A percentile compares a stretch with the other conserved stretches of the same genome.
phyloP scores from a whole-genome alignment of 2,329 filamentous ascomycete genomes.

The Delphinella strobiligena region DNA sequence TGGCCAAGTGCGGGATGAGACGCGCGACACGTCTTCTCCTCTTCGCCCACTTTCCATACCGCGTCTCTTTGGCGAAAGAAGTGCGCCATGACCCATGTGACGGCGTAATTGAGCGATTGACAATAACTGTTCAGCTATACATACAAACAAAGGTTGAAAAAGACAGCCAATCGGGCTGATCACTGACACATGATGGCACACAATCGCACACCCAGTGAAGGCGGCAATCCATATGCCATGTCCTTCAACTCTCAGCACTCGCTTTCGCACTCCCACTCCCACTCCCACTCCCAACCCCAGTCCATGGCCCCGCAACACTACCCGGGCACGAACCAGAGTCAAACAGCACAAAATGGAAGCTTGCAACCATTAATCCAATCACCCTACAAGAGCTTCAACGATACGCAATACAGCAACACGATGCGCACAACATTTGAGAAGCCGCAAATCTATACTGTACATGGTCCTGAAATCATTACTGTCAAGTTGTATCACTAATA shows the following conservation, averaged over 20 bases:
- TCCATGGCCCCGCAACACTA: background rate
- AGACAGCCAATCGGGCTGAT: too few species aligned
- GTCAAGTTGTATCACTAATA: slow-evolving; percentile 1
- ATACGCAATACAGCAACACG: slow-evolving; percentile 6
- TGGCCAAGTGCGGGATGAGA: background rate
- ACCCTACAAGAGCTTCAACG: slow-evolving; percentile 6
- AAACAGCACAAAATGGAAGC: background rate
- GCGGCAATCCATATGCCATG: slow-evolving; percentile 4
- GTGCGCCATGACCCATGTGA: background rate
- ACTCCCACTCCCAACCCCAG: slow-evolving; percentile 3
- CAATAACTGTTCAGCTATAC: too few species aligned
- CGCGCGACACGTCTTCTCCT: background rate
- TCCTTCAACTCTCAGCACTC: slow-evolving; percentile 6
- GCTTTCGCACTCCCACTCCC: too few species aligned
- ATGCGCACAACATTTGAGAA: slow-evolving; percentile 16
- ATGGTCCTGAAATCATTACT: slow-evolving; percentile 9
- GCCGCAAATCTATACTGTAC: slow-evolving; percentile 40
- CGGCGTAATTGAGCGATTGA: background rate
- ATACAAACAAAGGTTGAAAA: too few species aligned
- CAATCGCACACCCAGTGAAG: slow-evolving; percentile 3
- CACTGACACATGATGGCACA: too few species aligned
- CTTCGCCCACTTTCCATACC: background rate
- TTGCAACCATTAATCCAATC: too few species aligned
- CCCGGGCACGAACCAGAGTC: slow-evolving; percentile 3
- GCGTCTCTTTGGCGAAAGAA: background rate